Evolutionary conservation across 1,284 basidiomycete genomes (phyloP).

Genomic region (Uromyces viciae-fabae): DNA sequence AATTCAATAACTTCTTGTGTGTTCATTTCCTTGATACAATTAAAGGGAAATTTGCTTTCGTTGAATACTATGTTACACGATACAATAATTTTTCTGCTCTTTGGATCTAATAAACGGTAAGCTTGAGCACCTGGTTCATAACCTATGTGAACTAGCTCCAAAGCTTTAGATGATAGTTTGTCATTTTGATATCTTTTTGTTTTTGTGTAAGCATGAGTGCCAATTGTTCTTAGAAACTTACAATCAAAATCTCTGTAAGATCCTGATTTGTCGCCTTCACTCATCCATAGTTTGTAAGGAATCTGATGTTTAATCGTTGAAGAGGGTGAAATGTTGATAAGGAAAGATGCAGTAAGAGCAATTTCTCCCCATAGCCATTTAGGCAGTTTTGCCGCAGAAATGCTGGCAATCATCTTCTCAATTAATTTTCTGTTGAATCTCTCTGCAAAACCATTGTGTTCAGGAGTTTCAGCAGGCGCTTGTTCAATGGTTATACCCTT

Average conservation of each 20-base stretch:
- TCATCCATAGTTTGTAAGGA: neutral
- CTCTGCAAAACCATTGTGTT: neutral
- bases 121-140: neutral
- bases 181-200: neutral
- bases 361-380: conserved; percentile 4
- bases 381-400: neutral
- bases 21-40: too few relatives aligned
- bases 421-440: neutral
- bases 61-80: neutral
- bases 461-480: neutral
- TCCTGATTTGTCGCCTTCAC: neutral
- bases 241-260: neutral
- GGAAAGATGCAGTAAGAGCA: neutral
- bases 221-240: neutral
- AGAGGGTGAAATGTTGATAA: neutral
- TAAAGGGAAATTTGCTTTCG: neutral
- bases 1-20: too few relatives aligned
- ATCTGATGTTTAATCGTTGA: neutral
- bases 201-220: neutral
- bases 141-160: neutral
- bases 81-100: conserved; percentile 8
- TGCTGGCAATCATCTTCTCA: neutral
- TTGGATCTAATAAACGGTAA: neutral
- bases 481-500: neutral
- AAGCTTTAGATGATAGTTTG: neutral